Evolutionary conservation across 2,329 filamentous ascomycete genomes (phyloP), one percentile per base, ranked within the genome.

Genomic region (Hypoxylon sp.): DNA sequence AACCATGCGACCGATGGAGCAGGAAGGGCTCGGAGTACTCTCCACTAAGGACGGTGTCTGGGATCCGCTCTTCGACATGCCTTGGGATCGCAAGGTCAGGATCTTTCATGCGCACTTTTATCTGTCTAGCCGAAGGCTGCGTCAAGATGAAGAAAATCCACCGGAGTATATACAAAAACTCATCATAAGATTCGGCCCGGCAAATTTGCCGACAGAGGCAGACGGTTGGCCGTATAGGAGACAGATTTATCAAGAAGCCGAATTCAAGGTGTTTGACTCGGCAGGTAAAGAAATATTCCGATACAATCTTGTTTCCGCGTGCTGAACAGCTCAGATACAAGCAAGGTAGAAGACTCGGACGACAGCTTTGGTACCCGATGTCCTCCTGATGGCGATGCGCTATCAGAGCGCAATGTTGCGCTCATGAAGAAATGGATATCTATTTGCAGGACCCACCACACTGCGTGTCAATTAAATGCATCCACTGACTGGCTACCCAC

Each of bases 341-440:
- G n/a, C n/a, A 6, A 41, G 7, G 6, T 17, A 3, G 38, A 10
- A 9, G n/a, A 10, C 19, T 19, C 38, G 5, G 38, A 9, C 7
- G 38, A 19, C n/a, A 17, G 10, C 2, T 19, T 19, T 41, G 14
- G 7, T 7, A 17, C 38, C 38, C 38, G 38, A 19, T 7, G 2
- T 3, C 38, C 38, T 41, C 38, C 38, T 19, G 38, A 41, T 19
- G 6, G n/a, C 6, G 5, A 41, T n/a, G 38, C 38, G 38, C 38
- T 41, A 19, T 41, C 38, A 41, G n/a, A 41, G n/a, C n/a, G 38
- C 14, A 41, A 41, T 41, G 17, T 7, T 19, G n/a, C 38, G 5
- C 38, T 41, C 5, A 41, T 41, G n/a, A 41, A 19, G n/a, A 19
- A 41, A 41, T 41, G 38, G 38, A 41, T 41, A 41, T 41, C n/a